These are phyloP conservation scores for Claviceps digitariae DNA, from an alignment of 2,329 filamentous ascomycete genomes.

Conservation along the genomic window DNA sequence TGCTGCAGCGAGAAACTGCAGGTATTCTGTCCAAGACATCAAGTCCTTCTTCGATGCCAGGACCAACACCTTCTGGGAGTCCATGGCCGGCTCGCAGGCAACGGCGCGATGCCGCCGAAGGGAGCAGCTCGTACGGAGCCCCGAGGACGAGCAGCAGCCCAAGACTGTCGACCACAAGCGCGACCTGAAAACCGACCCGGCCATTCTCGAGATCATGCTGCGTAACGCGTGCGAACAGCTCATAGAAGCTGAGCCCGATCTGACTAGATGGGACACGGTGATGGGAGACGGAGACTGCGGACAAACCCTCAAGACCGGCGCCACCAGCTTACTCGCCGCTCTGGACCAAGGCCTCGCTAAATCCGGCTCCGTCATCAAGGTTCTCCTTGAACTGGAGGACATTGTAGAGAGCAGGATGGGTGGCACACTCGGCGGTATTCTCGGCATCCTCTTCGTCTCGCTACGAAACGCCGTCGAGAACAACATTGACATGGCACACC, in stretches of 20 bases:
- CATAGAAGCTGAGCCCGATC: conserved; percentile 44
- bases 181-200: conserved; percentile 38
- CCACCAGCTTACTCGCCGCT: conserved; percentile 32
- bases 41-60: conserved; percentile 50
- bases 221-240: conserved; percentile 37
- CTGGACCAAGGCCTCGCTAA: conserved; percentile 26
- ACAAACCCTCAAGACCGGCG: conserved; percentile 44
- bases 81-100: conserved; percentile 32
- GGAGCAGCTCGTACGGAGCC: conserved; percentile 28
- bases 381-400: conserved; percentile 36
- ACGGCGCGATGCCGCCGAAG: conserved; percentile 20
- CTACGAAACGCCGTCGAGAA: conserved; percentile 28
- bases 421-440: conserved; percentile 35
- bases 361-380: conserved; percentile 31
- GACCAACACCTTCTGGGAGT: conserved; percentile 44
- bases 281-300: conserved; percentile 57
- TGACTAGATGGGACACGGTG: conserved; percentile 49
- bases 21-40: conserved; percentile 38
- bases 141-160: conserved; percentile 14
- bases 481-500: conserved; percentile 17
- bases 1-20: conserved; percentile 28
- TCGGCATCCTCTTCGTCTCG: conserved; percentile 41
- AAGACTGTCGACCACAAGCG: conserved; percentile 23
- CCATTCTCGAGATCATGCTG: conserved; percentile 39
- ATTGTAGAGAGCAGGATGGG: conserved; percentile 44